Percentiles rank a stretch among this genome's conserved stretches.
Evolutionary conservation across 73 alveolate species (phyloP).

Genomic region (Paramecium sexaurelia): DNA sequence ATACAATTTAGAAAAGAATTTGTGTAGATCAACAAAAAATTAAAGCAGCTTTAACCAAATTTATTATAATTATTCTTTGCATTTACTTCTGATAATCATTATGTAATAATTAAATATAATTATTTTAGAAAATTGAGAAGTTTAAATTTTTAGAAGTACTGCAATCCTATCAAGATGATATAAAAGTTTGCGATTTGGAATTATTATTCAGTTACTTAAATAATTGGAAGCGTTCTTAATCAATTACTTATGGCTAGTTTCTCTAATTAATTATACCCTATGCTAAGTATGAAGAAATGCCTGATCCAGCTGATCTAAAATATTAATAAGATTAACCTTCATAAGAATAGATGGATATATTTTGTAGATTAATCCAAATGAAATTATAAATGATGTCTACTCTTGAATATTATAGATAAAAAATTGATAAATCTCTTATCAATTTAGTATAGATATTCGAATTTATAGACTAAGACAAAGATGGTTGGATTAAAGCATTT

Average conservation of each 20-base stretch:
- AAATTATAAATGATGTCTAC: slow-evolving; percentile 47
- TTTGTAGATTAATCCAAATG: slow-evolving; percentile 8
- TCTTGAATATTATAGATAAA: slow-evolving; percentile 2
- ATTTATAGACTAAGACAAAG: slow-evolving; percentile 28
- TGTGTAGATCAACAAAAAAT: not conserved
- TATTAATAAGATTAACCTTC: not conserved
- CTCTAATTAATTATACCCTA: not conserved
- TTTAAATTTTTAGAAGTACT: slow-evolving; percentile 13
- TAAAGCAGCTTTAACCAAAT: not conserved
- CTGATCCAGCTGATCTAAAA: not conserved
- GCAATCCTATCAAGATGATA: slow-evolving; percentile 12
- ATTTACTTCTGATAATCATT: slow-evolving; percentile 23
- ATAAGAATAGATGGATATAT: not conserved
- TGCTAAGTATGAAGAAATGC: not conserved
- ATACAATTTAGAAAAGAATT: slow-evolving; percentile 52
- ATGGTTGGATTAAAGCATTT: slow-evolving; percentile 28
- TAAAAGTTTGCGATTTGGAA: slow-evolving; percentile 23
- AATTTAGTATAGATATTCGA: slow-evolving; percentile 16
- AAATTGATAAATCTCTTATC: not conserved
- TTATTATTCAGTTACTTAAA: not conserved
- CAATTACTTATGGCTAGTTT: slow-evolving; percentile 35
- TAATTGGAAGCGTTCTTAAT: slow-evolving; percentile 4
- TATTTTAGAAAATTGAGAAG: slow-evolving; percentile 13
- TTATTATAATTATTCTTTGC: not conserved
- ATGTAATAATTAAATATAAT: not conserved